Percentiles rank a stretch among this genome's conserved stretches.
Evolutionary conservation across 1,284 basidiomycete genomes (phyloP).

Genomic region (Schizophyllum amplum): DNA sequence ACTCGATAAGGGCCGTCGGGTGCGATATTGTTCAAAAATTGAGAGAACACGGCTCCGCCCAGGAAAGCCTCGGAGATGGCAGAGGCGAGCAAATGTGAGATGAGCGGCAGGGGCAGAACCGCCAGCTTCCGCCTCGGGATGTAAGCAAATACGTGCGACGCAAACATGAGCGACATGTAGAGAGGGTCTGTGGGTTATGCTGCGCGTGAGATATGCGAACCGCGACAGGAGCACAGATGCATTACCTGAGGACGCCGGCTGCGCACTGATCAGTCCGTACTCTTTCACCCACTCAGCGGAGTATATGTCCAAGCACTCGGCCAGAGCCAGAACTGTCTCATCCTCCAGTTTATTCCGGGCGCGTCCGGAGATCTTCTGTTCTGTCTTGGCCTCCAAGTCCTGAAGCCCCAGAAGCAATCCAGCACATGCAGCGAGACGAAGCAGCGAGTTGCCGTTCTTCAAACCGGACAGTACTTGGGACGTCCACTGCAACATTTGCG

Average conservation of each 20-base stretch:
- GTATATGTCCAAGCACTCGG: slow-evolving; percentile 63
- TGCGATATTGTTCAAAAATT: not conserved
- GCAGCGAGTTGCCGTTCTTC: slow-evolving; percentile 50
- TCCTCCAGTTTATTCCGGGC: slow-evolving; percentile 45
- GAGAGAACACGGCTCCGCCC: not conserved
- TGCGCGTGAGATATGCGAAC: not conserved
- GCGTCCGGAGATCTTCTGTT: slow-evolving; percentile 10
- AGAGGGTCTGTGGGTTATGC: not conserved
- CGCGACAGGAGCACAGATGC: too few relatives aligned
- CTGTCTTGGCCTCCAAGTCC: slow-evolving; percentile 29
- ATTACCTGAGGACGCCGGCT: slow-evolving; percentile 16
- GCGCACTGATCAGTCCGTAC: slow-evolving; percentile 3
- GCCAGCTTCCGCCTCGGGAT: not conserved
- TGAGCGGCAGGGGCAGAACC: not conserved
- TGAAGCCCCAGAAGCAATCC: slow-evolving; percentile 59
- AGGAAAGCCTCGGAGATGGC: not conserved
- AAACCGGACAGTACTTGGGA: slow-evolving; percentile 51
- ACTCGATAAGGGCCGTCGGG: not conserved
- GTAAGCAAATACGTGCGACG: not conserved
- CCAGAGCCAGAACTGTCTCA: slow-evolving; percentile 56
- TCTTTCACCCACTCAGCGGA: slow-evolving; percentile 16
- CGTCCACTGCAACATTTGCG: slow-evolving; percentile 43
- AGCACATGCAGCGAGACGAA: slow-evolving; percentile 49
- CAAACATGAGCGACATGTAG: not conserved
- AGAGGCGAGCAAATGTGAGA: not conserved